Base-by-base conservation (phyloP, 306 rosid species). In the Chamaecrista fasciculata region DNA sequence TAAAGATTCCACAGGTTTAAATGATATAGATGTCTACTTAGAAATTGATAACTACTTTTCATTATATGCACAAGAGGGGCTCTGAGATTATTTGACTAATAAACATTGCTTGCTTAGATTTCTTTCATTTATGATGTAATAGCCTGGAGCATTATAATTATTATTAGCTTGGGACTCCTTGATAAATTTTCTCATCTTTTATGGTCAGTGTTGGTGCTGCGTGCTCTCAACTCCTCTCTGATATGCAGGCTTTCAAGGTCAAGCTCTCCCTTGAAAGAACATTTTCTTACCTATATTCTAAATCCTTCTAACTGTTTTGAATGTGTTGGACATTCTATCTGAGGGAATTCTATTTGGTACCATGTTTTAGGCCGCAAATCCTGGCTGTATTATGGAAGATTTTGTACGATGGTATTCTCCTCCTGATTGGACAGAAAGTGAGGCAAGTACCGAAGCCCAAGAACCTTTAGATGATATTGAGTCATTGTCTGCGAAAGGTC, bases 221-320 rank as follows among this genome's bases (percentile, higher is more conserved):
- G 16, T 95, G 99, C 86, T 95, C 97, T 80, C 99, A 95, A 75
- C 99, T 95, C 69, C 86, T 95, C 66, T 91, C 97, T 49, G 99
- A 95, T 82, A 95, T 95, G 96, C 99, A 95, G 77, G 97, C 99
- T 76, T 95, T 95, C 88, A 95, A 95, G 97, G 99, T 95, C 73
- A 51, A 70, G 52, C 63, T 77, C 63, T 62, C 66, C 56, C 53
- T 61, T 49, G 39, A 62, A 33, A 74, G 29, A 64, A 43, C 62
- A 67, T 81, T 37, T 18, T 47, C 74, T 78, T 64, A 14, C 34
- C 62, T 25, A 71, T 71, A 39, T 71, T 43, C 72, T 60, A 62
- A 68, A 48, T 73, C 62, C 62, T 62, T 55, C 8, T n/a, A 62
- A 51, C 24, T 61, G 46, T 68, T 62, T 57, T 55, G 33, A 50